Evolutionary conservation across 2,329 filamentous ascomycete species (phyloP).

Genomic region (Hypoxylon sp.): DNA sequence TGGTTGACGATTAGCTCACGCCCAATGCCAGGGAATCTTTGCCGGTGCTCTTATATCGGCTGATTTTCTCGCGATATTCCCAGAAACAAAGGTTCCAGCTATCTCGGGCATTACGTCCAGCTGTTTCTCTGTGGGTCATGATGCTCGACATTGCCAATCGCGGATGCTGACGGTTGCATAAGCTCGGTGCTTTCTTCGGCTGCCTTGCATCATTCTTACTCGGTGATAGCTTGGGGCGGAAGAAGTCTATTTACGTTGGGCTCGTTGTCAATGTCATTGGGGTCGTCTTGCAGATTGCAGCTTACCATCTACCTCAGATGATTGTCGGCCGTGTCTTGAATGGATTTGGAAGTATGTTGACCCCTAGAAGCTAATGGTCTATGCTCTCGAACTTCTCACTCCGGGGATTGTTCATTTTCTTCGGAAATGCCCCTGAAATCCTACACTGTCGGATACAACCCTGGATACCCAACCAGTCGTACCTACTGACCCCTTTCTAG

Average conservation of each 20-base stretch:
- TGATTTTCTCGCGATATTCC: slow-evolving; percentile 36
- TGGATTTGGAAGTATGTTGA: slow-evolving; percentile 65
- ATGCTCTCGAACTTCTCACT: slow-evolving; percentile 2
- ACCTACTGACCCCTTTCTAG: slow-evolving; percentile 34
- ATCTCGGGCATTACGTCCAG: slow-evolving; percentile 43
- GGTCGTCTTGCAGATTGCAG: slow-evolving; percentile 55
- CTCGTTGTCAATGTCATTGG: slow-evolving; percentile 55
- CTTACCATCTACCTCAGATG: slow-evolving; percentile 59
- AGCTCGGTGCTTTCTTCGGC: slow-evolving; percentile 73
- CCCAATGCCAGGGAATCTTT: slow-evolving; percentile 29
- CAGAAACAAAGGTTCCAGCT: slow-evolving; percentile 32
- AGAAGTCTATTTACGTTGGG: slow-evolving; percentile 54
- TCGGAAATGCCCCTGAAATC: slow-evolving; percentile 21
- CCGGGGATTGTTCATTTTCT: background rate
- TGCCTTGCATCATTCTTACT: slow-evolving; percentile 54
- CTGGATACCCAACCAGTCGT: slow-evolving; percentile 10
- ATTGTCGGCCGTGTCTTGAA: slow-evolving; percentile 61
- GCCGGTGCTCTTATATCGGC: slow-evolving; percentile 38
- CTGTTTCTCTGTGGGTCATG: slow-evolving; percentile 42
- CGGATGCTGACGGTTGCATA: slow-evolving; percentile 52
- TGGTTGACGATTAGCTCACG: slow-evolving; percentile 29
- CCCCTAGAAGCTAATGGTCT: slow-evolving; percentile 45
- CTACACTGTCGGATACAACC: slow-evolving; percentile 19
- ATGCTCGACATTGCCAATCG: slow-evolving; percentile 28
- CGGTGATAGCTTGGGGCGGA: slow-evolving; percentile 55